Base-by-base conservation (phyloP, 2,329 filamentous ascomycete genomes). In the Pseudohalonectria lignicola region DNA sequence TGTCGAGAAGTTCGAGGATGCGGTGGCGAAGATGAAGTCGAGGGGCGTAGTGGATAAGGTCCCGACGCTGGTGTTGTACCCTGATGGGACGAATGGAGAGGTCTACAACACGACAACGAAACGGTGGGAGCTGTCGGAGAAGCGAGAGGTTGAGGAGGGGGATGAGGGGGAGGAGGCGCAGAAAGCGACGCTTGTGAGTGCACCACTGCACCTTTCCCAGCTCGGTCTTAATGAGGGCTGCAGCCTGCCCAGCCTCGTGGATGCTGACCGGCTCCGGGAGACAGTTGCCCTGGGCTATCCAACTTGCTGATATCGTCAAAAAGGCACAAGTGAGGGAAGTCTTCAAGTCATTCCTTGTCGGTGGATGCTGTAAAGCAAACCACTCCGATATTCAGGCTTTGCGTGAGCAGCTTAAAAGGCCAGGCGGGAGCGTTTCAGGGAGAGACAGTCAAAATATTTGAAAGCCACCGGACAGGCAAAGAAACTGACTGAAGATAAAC, bases 1-100 rank as follows among this genome's bases (percentile, higher is more conserved):
- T 13, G 56, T 85, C 15, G 56, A 54, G 15, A 60, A 68, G 35
- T 79, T 73, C 36, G 74, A 80, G 47, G 60, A 56, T 4, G 64
- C 60, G 8, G 52, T 77, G 13, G 41, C 43, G 9, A 44, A 41
- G n/a, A 37, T 74, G 45, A 40, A 64, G 2, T 37, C 49, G 4
- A 45, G 53, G 4, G 58, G 60, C 1, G 47, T 54, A 12, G 37
- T 65, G 2, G 23, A 12, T 7, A 26, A 26, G 23, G 67, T 64
- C 60, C 76, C 76, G 1, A 64, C 61, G 16, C 53, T 83, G 38
- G 69, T 83, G 4, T 47, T 83, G 15, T 83, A 82, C 51, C 79
- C 79, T 0, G 79, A 84, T 52, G 79, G 79, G 0, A 82, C 79
- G 2, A 77, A 76, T 34, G 76, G 76, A 1, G 74, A 82, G 54